Conservation (phyloP, 768 basidiomycete species). For the Kwoniella shandongensis region DNA sequence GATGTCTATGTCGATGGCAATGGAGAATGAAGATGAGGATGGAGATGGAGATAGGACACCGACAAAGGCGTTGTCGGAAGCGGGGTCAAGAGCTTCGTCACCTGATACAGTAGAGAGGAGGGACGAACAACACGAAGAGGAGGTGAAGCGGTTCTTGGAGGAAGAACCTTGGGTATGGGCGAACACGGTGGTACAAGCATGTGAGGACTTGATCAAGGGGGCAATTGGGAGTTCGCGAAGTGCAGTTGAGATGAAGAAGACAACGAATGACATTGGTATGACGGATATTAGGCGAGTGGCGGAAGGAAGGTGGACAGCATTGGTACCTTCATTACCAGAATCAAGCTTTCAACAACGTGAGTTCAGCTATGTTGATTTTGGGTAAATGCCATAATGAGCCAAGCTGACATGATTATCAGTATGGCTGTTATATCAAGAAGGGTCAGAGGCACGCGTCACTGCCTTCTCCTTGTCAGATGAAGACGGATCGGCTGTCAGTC, state of each 20-base stretch:
- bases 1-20: conserved; percentile 11
- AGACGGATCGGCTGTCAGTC: conserved; percentile 6
- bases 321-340: not conserved
- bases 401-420: conserved; percentile 5
- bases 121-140: conserved; percentile 2
- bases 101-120: conserved; percentile 18
- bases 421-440: conserved; percentile 2
- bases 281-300: conserved; percentile 3
- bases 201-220: conserved; percentile 10
- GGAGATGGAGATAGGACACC: conserved; percentile 14
- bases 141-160: conserved; percentile 14
- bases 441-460: not conserved
- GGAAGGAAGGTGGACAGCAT: conserved; percentile 6
- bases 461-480: conserved; percentile 3
- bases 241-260: not conserved
- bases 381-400: not conserved
- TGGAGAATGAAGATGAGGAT: conserved; percentile 5
- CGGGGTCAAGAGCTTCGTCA: conserved; percentile 12
- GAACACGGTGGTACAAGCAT: conserved; percentile 21
- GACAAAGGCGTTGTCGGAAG: not conserved
- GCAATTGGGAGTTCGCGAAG: conserved; percentile 8
- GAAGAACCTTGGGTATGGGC: conserved; percentile 37
- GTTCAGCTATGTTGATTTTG: conserved; percentile 1
- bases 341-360: conserved; percentile 4
- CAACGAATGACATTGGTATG: not conserved